Conservation (phyloP, 768 basidiomycete species). For the Calocybe cyanea region DNA sequence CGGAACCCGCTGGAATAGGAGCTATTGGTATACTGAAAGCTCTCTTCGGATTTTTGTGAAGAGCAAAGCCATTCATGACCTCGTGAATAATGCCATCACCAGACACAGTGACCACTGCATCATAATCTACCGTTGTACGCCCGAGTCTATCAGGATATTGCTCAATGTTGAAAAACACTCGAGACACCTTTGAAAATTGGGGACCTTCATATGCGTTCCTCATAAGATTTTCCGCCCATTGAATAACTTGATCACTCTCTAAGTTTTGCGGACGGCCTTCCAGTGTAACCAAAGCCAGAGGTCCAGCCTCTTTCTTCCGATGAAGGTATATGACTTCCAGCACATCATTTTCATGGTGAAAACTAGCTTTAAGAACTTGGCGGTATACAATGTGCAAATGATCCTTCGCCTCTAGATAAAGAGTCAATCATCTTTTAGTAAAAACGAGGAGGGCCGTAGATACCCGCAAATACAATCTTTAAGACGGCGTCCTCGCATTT, state of each 20-base stretch:
- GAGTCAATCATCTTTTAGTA: background rate
- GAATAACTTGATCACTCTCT: slow-evolving; percentile 28
- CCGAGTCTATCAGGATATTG: slow-evolving; percentile 28
- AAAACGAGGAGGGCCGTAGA: slow-evolving; percentile 2
- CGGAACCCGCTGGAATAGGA: slow-evolving; percentile 80
- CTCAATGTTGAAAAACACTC: no score
- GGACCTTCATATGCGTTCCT: slow-evolving; percentile 60
- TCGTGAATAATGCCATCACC: slow-evolving; percentile 87
- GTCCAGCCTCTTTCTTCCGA: slow-evolving; percentile 36
- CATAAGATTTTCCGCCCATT: slow-evolving; percentile 58
- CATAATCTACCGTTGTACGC: slow-evolving; percentile 59
- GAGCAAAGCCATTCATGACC: slow-evolving; percentile 76
- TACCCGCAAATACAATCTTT: slow-evolving; percentile 16
- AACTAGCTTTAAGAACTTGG: slow-evolving; percentile 53
- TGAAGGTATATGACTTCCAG: slow-evolving; percentile 52
- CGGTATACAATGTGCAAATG: slow-evolving; percentile 34
- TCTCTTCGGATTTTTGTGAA: slow-evolving; percentile 52
- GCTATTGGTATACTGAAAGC: slow-evolving; percentile 70
- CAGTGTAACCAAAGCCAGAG: slow-evolving; percentile 36
- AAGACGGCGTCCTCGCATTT: slow-evolving; percentile 11
- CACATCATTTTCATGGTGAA: slow-evolving; percentile 25
- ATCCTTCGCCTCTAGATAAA: slow-evolving; percentile 7
- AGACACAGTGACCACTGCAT: slow-evolving; percentile 72
- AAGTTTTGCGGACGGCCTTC: slow-evolving; percentile 37
- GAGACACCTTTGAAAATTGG: no score